Evolutionary conservation across 495 filamentous ascomycete genomes (phyloP).

Genomic region (Lasiosphaeria ovina): DNA sequence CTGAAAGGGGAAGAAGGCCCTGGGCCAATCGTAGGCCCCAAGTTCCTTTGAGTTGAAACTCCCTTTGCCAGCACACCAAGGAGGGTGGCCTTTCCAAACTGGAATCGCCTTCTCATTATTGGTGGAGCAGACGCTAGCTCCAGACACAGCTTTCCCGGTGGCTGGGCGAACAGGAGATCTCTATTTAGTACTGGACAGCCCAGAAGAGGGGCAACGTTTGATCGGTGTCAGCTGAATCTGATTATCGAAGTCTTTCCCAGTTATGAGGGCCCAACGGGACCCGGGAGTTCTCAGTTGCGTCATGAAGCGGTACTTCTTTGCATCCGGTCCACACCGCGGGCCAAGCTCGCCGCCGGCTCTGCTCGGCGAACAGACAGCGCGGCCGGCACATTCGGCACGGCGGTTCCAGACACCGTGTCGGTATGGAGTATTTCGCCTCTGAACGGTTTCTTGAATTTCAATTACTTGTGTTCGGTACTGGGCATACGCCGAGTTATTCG

Average conservation of each 20-base stretch:
- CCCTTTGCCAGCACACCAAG: constrained; percentile 32
- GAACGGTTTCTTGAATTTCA: too few relatives aligned
- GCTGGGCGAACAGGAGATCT: constrained; percentile 12
- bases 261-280: background rate
- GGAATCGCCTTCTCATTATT: constrained; percentile 3
- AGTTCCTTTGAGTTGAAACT: constrained; percentile 23
- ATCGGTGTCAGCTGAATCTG: background rate
- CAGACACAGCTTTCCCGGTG: constrained; percentile 10
- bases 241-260: background rate
- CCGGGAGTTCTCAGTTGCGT: background rate
- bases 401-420: background rate
- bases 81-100: constrained; percentile 23
- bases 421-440: background rate
- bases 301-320: background rate
- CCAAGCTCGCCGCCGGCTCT: too few relatives aligned
- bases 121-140: background rate
- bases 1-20: constrained; percentile 10
- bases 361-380: background rate
- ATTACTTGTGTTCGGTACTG: too few relatives aligned
- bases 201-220: background rate
- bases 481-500: too few relatives aligned
- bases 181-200: constrained; percentile 9
- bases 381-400: background rate
- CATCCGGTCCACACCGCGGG: too few relatives aligned
- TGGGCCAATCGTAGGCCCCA: constrained; percentile 22